Evolutionary conservation across 2,329 filamentous ascomycete genomes (phyloP).

Genomic region (Colletotrichum gigasporum): DNA sequence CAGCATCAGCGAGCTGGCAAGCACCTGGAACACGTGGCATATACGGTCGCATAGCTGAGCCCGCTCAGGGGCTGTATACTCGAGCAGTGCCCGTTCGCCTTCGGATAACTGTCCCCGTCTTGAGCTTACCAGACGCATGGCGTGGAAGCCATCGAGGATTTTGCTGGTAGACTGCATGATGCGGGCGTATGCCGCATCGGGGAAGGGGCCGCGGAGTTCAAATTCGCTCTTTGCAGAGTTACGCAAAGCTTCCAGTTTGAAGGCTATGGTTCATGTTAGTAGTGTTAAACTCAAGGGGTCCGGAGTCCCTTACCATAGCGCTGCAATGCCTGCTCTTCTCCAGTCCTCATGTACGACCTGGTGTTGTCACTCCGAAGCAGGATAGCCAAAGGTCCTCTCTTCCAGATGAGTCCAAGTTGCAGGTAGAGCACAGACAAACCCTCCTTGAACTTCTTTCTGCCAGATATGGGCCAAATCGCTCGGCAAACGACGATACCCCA

Average conservation of each 20-base stretch:
- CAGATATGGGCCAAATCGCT: slow-evolving; percentile 93
- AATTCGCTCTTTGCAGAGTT: slow-evolving; percentile 84
- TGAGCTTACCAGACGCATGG: slow-evolving; percentile 91
- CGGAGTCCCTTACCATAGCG: slow-evolving; percentile 64
- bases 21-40: slow-evolving; percentile 85
- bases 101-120: slow-evolving; percentile 80
- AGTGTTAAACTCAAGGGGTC: no score
- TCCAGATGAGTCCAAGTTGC: slow-evolving; percentile 96
- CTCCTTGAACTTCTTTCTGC: slow-evolving; percentile 86
- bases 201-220: slow-evolving; percentile 88
- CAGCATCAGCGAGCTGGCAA: slow-evolving; percentile 92
- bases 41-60: slow-evolving; percentile 86
- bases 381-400: slow-evolving; percentile 84
- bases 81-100: slow-evolving; percentile 83
- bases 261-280: slow-evolving; percentile 48
- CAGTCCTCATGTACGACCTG: slow-evolving; percentile 82
- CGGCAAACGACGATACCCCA: slow-evolving; percentile 94
- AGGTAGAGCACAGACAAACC: slow-evolving; percentile 92
- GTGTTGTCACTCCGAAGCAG: slow-evolving; percentile 69
- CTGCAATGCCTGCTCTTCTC: slow-evolving; percentile 88
- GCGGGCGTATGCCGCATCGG: slow-evolving; percentile 74
- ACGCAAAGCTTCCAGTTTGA: slow-evolving; percentile 78
- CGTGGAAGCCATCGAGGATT: slow-evolving; percentile 93
- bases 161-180: slow-evolving; percentile 84
- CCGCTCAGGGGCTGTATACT: slow-evolving; percentile 82